A percentile compares a stretch with the other conserved stretches of the same genome.
These are phyloP conservation scores for Mitragyna speciosa DNA, from an alignment of 257 asterid species.

Conservation along the genomic window DNA sequence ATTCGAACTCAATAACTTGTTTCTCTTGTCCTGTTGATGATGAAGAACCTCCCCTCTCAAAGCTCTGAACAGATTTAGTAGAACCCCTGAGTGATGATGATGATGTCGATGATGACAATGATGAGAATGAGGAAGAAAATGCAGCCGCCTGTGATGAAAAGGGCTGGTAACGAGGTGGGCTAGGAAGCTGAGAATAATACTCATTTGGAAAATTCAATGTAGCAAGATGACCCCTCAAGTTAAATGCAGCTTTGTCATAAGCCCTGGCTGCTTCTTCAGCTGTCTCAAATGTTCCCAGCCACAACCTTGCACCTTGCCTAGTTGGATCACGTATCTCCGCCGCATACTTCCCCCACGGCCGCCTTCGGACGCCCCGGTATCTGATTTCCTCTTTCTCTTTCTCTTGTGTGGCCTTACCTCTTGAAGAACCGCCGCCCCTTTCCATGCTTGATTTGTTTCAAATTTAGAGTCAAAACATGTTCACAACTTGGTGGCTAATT, in stretches of 20 bases:
- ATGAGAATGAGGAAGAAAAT: too few species aligned
- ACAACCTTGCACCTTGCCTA: constrained; percentile 45
- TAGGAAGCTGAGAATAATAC: constrained; percentile 48
- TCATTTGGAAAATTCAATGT: constrained; percentile 55
- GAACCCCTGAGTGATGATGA: background rate
- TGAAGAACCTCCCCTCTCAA: constrained; percentile 15
- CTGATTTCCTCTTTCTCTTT: constrained; percentile 43
- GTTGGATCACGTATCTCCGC: constrained; percentile 75
- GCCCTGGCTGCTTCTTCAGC: constrained; percentile 61
- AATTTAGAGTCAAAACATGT: constrained; percentile 1
- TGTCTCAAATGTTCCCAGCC: constrained; percentile 69
- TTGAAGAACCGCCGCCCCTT: constrained; percentile 30
- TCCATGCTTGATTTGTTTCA: constrained; percentile 37
- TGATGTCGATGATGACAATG: background rate
- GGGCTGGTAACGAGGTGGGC: constrained; percentile 45
- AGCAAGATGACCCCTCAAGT: constrained; percentile 59
- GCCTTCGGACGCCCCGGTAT: constrained; percentile 55
- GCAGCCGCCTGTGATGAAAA: background rate
- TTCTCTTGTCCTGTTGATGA: constrained; percentile 22
- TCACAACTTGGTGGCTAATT: background rate
- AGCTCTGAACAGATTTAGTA: background rate
- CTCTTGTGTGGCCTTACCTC: constrained; percentile 53
- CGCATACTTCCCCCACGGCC: constrained; percentile 72
- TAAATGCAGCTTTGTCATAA: constrained; percentile 48
- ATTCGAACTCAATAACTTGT: constrained; percentile 52